Conservation (phyloP, 306 rosid genomes). For the Neltuma alba region DNA sequence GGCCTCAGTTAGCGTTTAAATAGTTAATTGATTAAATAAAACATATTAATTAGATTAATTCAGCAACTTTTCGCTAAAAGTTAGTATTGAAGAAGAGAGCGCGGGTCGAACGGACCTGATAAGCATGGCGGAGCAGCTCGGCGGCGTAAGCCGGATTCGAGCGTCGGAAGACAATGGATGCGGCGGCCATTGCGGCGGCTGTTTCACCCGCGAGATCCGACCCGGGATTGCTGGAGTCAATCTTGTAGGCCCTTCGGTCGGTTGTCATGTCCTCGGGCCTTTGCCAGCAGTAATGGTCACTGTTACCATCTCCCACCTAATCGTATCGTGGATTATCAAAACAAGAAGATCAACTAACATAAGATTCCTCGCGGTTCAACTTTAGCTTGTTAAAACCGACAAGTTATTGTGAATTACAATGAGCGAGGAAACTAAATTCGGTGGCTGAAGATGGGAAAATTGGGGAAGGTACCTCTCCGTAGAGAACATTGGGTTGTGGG, state of each 20-base stretch:
- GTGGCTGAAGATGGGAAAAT: constrained; percentile 10
- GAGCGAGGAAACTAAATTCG: neutral
- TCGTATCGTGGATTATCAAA: constrained; percentile 15
- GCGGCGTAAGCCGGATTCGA: constrained; percentile 75
- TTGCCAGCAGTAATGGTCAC: constrained; percentile 98
- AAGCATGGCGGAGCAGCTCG: constrained; percentile 79
- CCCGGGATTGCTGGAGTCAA: constrained; percentile 92
- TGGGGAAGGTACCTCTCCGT: constrained; percentile 72
- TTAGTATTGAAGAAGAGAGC: neutral
- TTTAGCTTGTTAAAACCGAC: neutral
- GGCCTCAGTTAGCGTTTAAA: neutral
- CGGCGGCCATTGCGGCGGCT: constrained; percentile 99
- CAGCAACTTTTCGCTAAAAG: neutral
- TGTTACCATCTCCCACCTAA: constrained; percentile 98
- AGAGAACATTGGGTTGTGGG: constrained; percentile 81
- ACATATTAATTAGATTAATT: too few species aligned
- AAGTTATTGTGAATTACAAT: neutral
- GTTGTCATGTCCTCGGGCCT: constrained; percentile 99
- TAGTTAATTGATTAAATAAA: neutral
- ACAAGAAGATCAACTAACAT: constrained; percentile 26
- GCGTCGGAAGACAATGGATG: constrained; percentile 89
- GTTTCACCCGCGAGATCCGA: constrained; percentile 99
- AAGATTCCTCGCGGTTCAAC: neutral
- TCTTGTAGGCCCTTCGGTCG: constrained; percentile 86
- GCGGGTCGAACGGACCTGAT: constrained; percentile 54